phyloP scores from a whole-genome alignment of 148 eudicot species.

The Pouteria glomerata region DNA sequence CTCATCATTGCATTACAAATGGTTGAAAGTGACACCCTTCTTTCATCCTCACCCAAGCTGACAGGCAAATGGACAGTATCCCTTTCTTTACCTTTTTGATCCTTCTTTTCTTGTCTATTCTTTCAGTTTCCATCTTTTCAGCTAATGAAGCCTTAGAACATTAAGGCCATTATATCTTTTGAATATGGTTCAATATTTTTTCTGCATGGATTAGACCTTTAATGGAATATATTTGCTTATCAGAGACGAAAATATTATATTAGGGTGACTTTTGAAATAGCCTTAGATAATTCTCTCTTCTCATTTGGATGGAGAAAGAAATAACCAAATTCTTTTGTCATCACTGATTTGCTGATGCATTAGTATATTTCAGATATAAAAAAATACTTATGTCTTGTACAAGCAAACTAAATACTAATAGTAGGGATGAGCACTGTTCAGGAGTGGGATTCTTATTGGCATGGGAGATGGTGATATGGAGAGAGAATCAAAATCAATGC shows the following conservation, averaged over 20 bases:
- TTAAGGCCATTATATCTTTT: not conserved
- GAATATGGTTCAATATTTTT: not conserved
- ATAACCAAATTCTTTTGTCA: not conserved
- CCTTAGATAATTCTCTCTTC: not conserved
- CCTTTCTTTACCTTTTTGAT: not conserved
- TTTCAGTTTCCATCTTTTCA: not conserved
- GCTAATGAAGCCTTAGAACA: not conserved
- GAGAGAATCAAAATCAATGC: slow-evolving; percentile 32
- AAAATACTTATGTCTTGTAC: not conserved
- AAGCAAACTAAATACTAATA: not conserved
- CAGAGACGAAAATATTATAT: not conserved
- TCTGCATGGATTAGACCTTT: not conserved
- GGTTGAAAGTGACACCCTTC: not conserved
- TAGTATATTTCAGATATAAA: not conserved
- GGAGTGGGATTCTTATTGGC: slow-evolving; percentile 34
- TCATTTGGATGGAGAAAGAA: not conserved
- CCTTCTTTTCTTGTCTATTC: not conserved
- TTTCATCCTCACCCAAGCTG: not conserved
- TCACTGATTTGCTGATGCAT: not conserved
- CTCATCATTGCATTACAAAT: not conserved
- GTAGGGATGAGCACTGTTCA: slow-evolving; percentile 15
- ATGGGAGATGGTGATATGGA: slow-evolving; percentile 28
- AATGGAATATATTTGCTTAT: not conserved
- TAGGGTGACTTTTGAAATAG: not conserved
- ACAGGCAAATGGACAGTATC: too few species aligned